Evolutionary conservation across 257 asterid species (phyloP).

Genomic region (Ilex aquifolium): DNA sequence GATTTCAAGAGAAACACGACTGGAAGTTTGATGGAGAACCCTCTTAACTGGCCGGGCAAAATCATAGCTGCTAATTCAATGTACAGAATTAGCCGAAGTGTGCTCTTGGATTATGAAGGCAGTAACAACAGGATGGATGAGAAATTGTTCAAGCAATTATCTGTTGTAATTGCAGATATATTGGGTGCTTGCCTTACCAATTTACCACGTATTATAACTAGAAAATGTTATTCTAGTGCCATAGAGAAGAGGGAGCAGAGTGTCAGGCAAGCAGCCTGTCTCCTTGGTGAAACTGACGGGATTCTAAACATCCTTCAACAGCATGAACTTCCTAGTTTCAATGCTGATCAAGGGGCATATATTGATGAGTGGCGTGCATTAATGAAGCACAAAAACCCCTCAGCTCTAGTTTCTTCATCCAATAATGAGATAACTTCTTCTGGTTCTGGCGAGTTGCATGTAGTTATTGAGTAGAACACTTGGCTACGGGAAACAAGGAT

Average conservation of each 20-base stretch:
- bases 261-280: slow-evolving; percentile 23
- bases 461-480: background rate
- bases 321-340: slow-evolving; percentile 13
- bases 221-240: slow-evolving; percentile 16
- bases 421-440: background rate
- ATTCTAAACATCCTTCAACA: slow-evolving; percentile 22
- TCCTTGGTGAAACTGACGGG: slow-evolving; percentile 26
- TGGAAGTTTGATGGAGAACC: slow-evolving; percentile 9
- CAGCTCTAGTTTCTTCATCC: background rate
- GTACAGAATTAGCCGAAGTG: slow-evolving; percentile 25
- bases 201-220: slow-evolving; percentile 15
- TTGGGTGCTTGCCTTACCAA: slow-evolving; percentile 23
- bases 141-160: slow-evolving; percentile 16
- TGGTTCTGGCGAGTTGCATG: background rate
- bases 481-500: too few relatives aligned
- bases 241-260: slow-evolving; percentile 28
- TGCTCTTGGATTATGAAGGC: slow-evolving; percentile 5
- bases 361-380: slow-evolving; percentile 27
- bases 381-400: background rate
- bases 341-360: slow-evolving; percentile 14
- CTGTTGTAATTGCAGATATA: slow-evolving; percentile 24
- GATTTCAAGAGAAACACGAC: slow-evolving; percentile 4
- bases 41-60: slow-evolving; percentile 17
- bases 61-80: slow-evolving; percentile 29
- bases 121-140: slow-evolving; percentile 6